Base-by-base conservation (phyloP, 2,329 filamentous ascomycete species). In the Pseudogymnoascus sp. region DNA sequence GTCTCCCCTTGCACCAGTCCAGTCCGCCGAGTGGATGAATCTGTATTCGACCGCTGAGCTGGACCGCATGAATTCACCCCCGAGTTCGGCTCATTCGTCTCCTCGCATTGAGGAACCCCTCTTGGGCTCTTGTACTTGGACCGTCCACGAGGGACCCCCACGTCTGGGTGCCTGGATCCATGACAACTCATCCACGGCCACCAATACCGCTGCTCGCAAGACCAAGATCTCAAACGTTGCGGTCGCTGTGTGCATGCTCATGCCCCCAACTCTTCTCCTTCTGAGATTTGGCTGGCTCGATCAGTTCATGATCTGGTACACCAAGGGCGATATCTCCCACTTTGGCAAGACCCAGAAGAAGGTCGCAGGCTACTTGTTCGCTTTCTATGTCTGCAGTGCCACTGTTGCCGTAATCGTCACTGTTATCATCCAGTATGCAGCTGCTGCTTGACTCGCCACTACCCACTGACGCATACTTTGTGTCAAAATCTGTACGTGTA, bases 1-100 rank as follows among this genome's bases (percentile, higher is more conserved):
- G 16, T 70, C 70, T 10, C 69, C 71, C 6, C 65, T 70, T 35
- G 71, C 71, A 16, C 71, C 71, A 31, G 66, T 68, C 22, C 67
- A 67, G 50, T 65, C 66, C 6, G 62, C 64, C 22, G 69, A 63
- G 12, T 72, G 68, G 70, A 64, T 68, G 14, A 43, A 64, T n/a
- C 33, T 73, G 56, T 73, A 73, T 61, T 70, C 64, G 26, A 46
- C 56, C 6, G 59, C 65, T 2, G 65, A 71, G 14, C 50, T 72
- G 24, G 60, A 60, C n/a, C 43, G 46, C 11, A 64, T 70, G 4
- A 61, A 40, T n/a, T 56, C 50, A 12, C 10, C 50, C 26, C 50
- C 28, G n/a, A 33, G 11, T n/a, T 56, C 50, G 2, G 28, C 4
- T 37, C 10, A 22, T 16, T 28, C 24, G 2, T 31, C 43, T 16